Percentiles rank a stretch among this genome's conserved stretches.
Evolutionary conservation across 352 stramenopile species (phyloP).

Genomic region (Thalassiosira sp.): DNA sequence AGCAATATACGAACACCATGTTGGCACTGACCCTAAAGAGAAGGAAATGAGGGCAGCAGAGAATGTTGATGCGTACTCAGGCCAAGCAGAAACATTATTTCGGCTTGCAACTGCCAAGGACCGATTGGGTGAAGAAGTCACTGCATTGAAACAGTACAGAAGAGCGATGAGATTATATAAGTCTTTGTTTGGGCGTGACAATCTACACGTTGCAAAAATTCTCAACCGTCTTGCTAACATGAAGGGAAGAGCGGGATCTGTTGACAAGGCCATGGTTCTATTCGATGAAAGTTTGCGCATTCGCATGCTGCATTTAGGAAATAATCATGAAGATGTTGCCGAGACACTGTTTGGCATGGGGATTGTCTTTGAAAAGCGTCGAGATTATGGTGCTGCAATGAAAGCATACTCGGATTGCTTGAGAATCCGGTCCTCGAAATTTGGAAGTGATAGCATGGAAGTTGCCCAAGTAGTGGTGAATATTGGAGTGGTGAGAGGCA

Average conservation of each 20-base stretch:
- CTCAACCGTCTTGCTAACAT: constrained; percentile 66
- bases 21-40: constrained; percentile 49
- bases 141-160: constrained; percentile 63
- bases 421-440: constrained; percentile 63
- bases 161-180: constrained; percentile 63
- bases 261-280: constrained; percentile 67
- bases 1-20: constrained; percentile 58
- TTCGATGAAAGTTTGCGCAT: constrained; percentile 74
- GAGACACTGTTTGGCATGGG: constrained; percentile 65
- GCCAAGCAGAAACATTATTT: constrained; percentile 63
- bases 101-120: constrained; percentile 60
- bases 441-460: constrained; percentile 62
- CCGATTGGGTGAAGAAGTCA: constrained; percentile 48
- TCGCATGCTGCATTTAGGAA: constrained; percentile 66
- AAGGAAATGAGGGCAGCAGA: constrained; percentile 60
- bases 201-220: constrained; percentile 58
- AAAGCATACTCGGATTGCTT: constrained; percentile 66
- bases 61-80: constrained; percentile 52
- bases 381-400: constrained; percentile 67
- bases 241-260: constrained; percentile 60
- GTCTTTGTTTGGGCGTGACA: constrained; percentile 56
- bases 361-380: constrained; percentile 50
- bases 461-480: constrained; percentile 71
- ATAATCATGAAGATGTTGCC: constrained; percentile 64
- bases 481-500: constrained; percentile 65